Evolutionary conservation across 495 filamentous ascomycete genomes (phyloP), one percentile per base, ranked within the genome.

Genomic region (Neurospora sp.): DNA sequence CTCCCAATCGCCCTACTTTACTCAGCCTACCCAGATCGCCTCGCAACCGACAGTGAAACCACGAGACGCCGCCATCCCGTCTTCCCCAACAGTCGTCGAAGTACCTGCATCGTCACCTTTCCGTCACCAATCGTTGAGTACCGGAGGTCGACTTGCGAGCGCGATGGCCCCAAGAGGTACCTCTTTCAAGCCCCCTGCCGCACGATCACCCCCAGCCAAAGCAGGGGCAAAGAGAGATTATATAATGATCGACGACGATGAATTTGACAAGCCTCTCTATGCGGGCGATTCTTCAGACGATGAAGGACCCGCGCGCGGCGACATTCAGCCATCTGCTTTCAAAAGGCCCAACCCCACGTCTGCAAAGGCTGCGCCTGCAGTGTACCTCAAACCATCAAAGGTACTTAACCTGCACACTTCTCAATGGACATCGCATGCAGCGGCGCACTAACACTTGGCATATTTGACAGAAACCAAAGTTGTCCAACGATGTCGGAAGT

Each of bases 41-140:
- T 76, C 76, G 0, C 75, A 70, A 9, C 76, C 75, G 7, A 45
- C 71, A 2, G 54, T 77, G 19, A 74, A 75, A 31, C 70, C 71
- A 34, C 70, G 37, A 31, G 72, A 69, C 75, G 28, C 71, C 76
- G 73, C 72, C 31, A 34, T 28, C 42, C 13, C 76, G 62, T 70
- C 62, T 77, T 83, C 74, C 75, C 78, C 6, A 43, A 85, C 90
- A 3, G 79, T 89, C 13, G 86, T 97, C 39, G 93, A 95, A 79
- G 94, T 97, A 4, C 88, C 88, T 59, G 91, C 90, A 17, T 94
- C 92, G 39, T 94, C 92, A 4, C 92, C 89, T 84, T 81, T 66
- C 76, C 82, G 34, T 78, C 75, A 66, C 86, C 91, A 5, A 82
- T 90, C 13, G 86, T 98, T 48, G 93, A 97, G 77, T 94, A 98